These are phyloP conservation scores for Entoloma clypeatum DNA, from an alignment of 1,284 basidiomycete genomes.

Conservation along the genomic window DNA sequence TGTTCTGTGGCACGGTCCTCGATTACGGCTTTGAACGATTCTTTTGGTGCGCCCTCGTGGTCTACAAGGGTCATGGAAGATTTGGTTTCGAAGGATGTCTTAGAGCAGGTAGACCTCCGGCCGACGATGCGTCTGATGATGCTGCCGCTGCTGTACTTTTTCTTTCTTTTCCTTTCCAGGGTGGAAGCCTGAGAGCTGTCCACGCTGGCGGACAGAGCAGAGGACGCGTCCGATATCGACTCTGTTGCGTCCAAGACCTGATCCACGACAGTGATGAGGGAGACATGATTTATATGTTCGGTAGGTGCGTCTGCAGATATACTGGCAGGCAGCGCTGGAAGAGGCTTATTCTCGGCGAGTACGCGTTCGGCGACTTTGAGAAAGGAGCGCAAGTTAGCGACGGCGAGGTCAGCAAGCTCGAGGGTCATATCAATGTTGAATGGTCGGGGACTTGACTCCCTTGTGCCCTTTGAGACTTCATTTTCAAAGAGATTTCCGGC, in stretches of 20 bases:
- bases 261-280: conserved; percentile 17
- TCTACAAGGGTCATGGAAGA: conserved; percentile 15
- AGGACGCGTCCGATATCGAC: not conserved
- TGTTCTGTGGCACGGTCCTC: conserved; percentile 12
- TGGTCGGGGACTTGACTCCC: not conserved
- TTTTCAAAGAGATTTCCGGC: conserved; percentile 14
- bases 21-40: conserved; percentile 4
- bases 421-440: conserved; percentile 4
- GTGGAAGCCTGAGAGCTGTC: not conserved
- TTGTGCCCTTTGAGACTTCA: conserved; percentile 5
- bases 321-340: conserved; percentile 12
- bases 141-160: conserved; percentile 9
- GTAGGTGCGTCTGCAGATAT: not conserved
- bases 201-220: not conserved
- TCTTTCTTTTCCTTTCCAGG: conserved; percentile 9
- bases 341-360: conserved; percentile 17
- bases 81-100: conserved; percentile 8
- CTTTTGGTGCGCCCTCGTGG: not conserved
- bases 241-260: conserved; percentile 13
- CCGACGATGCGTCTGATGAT: conserved; percentile 15
- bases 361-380: conserved; percentile 18
- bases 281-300: not conserved
- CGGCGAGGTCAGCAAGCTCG: conserved; percentile 16
- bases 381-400: conserved; percentile 19
- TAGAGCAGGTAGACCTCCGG: conserved; percentile 7